A percentile compares a stretch with the other conserved stretches of the same genome.
These are phyloP conservation scores for Tricharina praecox DNA, from an alignment of 495 filamentous ascomycete genomes.

Conservation along the genomic window DNA sequence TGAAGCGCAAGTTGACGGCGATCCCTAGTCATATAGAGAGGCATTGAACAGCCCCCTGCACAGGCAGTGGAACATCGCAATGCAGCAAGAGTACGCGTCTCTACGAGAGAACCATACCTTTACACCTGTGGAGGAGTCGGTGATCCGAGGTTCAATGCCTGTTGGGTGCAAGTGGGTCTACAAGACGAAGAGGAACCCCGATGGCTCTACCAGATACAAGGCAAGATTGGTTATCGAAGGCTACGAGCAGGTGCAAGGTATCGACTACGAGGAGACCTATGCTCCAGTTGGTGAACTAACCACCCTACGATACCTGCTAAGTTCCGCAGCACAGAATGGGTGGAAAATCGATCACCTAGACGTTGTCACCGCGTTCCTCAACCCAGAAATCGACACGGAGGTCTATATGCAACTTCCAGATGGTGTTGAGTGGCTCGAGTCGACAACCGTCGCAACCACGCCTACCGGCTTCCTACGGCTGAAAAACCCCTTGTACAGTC, in stretches of 20 bases:
- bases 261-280: constrained; percentile 15
- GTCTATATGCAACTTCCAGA: constrained; percentile 5
- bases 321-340: not conserved
- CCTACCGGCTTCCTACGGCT: not conserved
- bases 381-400: constrained; percentile 4
- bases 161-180: constrained; percentile 15
- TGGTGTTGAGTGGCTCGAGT: not conserved
- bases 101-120: not conserved
- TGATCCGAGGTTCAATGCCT: not conserved
- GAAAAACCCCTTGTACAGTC: constrained; percentile 5
- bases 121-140: not conserved
- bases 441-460: not conserved
- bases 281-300: constrained; percentile 6
- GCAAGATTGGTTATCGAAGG: constrained; percentile 10
- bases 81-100: not conserved
- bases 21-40: constrained; percentile 7
- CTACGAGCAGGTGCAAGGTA: constrained; percentile 10
- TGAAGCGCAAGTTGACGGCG: not conserved
- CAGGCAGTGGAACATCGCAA: constrained; percentile 1
- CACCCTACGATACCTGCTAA: constrained; percentile 8
- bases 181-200: constrained; percentile 6
- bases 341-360: constrained; percentile 14
- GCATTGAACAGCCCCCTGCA: not conserved
- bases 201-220: constrained; percentile 10
- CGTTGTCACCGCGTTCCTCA: constrained; percentile 12